phyloP scores from a whole-genome alignment of 2,329 filamentous ascomycete species.

The Chlorencoelia australis region DNA sequence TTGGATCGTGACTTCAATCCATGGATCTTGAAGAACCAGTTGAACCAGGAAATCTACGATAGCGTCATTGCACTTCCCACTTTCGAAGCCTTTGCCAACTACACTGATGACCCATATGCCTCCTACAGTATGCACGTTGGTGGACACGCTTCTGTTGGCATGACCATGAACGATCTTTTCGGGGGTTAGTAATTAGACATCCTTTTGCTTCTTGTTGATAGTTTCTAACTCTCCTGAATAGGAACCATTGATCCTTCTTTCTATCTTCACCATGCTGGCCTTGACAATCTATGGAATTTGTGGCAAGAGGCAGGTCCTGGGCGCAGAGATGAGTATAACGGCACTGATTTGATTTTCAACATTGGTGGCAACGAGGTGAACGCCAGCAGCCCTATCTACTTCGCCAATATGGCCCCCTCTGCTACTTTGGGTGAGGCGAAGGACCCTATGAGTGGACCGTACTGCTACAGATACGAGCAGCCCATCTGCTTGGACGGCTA shows the following conservation, averaged over 20 bases:
- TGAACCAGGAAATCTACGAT: background rate
- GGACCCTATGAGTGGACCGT: background rate
- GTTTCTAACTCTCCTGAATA: background rate
- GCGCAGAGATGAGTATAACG: background rate
- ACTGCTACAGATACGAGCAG: background rate
- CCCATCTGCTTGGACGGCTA: background rate
- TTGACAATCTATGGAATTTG: background rate
- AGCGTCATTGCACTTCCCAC: background rate
- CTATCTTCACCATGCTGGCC: background rate
- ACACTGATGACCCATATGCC: background rate
- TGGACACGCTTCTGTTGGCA: background rate
- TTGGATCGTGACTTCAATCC: background rate
- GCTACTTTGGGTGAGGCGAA: background rate
- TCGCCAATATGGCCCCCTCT: background rate
- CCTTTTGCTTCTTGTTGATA: background rate
- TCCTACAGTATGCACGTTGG: background rate
- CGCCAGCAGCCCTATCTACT: background rate
- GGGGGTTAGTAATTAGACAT: background rate
- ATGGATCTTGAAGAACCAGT: background rate
- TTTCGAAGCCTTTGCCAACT: background rate
- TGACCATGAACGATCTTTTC: background rate
- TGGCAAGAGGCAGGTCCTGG: background rate
- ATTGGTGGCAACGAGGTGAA: background rate
- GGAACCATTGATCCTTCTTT: background rate
- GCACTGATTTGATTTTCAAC: background rate